Conservation (phyloP, 495 filamentous ascomycete genomes). For the Aspergillus taichungensis region DNA sequence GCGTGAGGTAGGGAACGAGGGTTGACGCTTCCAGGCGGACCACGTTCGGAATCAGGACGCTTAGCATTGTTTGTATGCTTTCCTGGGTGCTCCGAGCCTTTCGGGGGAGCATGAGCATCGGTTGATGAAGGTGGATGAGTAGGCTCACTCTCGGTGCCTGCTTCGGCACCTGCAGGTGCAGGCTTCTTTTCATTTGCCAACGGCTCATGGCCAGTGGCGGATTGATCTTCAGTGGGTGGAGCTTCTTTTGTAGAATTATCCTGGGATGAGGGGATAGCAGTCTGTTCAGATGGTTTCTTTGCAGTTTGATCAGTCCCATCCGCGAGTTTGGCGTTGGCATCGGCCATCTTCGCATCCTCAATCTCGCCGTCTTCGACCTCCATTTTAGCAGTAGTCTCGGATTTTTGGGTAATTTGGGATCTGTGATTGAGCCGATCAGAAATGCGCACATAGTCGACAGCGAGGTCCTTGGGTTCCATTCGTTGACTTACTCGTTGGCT, state of each 20-base stretch:
- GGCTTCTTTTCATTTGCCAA: slow-evolving; percentile 11
- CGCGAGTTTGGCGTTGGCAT: slow-evolving; percentile 15
- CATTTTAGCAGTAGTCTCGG: slow-evolving; percentile 18
- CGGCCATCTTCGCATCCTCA: slow-evolving; percentile 51
- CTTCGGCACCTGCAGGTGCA: slow-evolving; percentile 1
- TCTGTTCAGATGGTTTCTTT: slow-evolving; percentile 3
- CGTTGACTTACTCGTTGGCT: slow-evolving; percentile 31
- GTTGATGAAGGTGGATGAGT: slow-evolving; percentile 13
- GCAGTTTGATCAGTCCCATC: slow-evolving; percentile 6
- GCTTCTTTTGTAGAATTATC: slow-evolving; percentile 7
- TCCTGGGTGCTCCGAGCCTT: slow-evolving; percentile 15
- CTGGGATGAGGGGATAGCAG: slow-evolving; percentile 5
- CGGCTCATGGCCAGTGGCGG: slow-evolving; percentile 10
- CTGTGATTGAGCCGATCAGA: slow-evolving; percentile 16
- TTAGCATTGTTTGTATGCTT: slow-evolving; percentile 26
- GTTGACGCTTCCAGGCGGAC: slow-evolving; percentile 8
- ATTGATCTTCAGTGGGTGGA: slow-evolving; percentile 1
- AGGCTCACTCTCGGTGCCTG: slow-evolving; percentile 5
- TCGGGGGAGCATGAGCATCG: slow-evolving; percentile 14
- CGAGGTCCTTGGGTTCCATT: background rate
- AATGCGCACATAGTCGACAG: background rate
- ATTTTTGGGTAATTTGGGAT: slow-evolving; percentile 21
- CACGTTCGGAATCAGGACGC: slow-evolving; percentile 29
- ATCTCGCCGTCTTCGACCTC: slow-evolving; percentile 79
- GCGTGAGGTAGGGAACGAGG: slow-evolving; percentile 24